Percentiles rank a stretch among this genome's conserved stretches.
Conservation (phyloP, 2,329 filamentous ascomycete genomes). For the Beauveria rudraprayagi region DNA sequence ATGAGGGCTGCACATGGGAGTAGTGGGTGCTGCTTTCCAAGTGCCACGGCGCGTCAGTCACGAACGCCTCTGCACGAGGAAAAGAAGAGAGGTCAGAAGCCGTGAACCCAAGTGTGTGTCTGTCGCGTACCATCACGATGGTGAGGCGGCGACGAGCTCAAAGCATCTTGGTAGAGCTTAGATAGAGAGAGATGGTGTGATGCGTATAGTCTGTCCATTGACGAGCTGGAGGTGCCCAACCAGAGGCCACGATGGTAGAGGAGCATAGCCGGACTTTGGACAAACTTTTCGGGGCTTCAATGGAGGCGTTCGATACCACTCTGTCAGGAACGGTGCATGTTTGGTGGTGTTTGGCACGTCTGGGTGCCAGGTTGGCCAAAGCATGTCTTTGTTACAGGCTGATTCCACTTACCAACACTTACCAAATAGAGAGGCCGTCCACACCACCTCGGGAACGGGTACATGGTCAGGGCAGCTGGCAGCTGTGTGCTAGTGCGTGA, state of each 20-base stretch:
- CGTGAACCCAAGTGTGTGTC: neutral
- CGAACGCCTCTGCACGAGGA: constrained; percentile 1
- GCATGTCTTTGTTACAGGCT: neutral
- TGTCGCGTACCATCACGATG: neutral
- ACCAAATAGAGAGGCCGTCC: neutral
- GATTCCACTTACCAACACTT: neutral
- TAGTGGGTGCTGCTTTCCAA: neutral
- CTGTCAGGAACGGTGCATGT: constrained; percentile 5
- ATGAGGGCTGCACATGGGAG: neutral
- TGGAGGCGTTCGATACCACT: constrained; percentile 6
- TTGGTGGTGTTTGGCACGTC: neutral
- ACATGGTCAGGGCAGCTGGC: neutral
- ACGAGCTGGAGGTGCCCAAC: constrained; percentile 6
- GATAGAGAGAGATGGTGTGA: neutral
- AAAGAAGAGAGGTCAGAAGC: neutral
- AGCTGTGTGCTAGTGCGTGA: neutral
- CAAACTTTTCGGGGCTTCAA: neutral
- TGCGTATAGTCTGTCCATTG: neutral
- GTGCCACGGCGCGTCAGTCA: constrained; percentile 2
- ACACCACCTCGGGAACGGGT: constrained; percentile 3
- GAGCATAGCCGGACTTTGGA: neutral
- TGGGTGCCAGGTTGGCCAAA: neutral
- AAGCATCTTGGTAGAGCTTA: neutral
- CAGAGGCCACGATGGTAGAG: neutral
- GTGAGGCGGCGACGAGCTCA: neutral